phyloP scores from a whole-genome alignment of 2,329 filamentous ascomycete genomes.

The Colletotrichum simmondsii region DNA sequence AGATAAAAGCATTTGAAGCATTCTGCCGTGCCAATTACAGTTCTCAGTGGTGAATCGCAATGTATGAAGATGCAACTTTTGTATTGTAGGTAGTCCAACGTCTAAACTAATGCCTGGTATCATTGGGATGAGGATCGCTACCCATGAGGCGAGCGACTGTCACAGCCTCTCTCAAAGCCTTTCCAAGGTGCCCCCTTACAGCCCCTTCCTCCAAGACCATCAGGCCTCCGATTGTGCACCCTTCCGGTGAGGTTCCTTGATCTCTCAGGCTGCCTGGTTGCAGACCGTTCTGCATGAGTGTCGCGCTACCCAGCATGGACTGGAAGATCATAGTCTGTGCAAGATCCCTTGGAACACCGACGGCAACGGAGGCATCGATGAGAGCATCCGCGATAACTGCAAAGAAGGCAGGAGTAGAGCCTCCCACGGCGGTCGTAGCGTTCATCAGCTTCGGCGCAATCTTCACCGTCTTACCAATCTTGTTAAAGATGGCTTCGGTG shows the following conservation, averaged over 20 bases:
- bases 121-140: slow-evolving; percentile 50
- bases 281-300: slow-evolving; percentile 61
- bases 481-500: slow-evolving; percentile 60
- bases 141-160: slow-evolving; percentile 57
- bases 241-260: slow-evolving; percentile 68
- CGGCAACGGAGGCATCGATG: slow-evolving; percentile 69
- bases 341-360: slow-evolving; percentile 65
- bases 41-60: too few relatives aligned
- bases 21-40: too few relatives aligned
- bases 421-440: slow-evolving; percentile 67
- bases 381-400: slow-evolving; percentile 68
- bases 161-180: slow-evolving; percentile 58
- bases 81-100: too few relatives aligned
- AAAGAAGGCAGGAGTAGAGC: slow-evolving; percentile 70
- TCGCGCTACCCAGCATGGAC: slow-evolving; percentile 67
- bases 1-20: too few relatives aligned
- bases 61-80: too few relatives aligned
- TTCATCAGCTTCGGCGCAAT: slow-evolving; percentile 65
- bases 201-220: slow-evolving; percentile 69
- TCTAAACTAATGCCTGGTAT: slow-evolving; percentile 40
- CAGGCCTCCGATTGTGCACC: slow-evolving; percentile 69
- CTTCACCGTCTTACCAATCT: slow-evolving; percentile 63
- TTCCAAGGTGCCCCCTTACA: slow-evolving; percentile 55
- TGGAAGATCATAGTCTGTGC: slow-evolving; percentile 70
- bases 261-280: slow-evolving; percentile 68